Evolutionary conservation across 2,329 filamentous ascomycete genomes (phyloP).

Genomic region (Phialophora verrucosa): DNA sequence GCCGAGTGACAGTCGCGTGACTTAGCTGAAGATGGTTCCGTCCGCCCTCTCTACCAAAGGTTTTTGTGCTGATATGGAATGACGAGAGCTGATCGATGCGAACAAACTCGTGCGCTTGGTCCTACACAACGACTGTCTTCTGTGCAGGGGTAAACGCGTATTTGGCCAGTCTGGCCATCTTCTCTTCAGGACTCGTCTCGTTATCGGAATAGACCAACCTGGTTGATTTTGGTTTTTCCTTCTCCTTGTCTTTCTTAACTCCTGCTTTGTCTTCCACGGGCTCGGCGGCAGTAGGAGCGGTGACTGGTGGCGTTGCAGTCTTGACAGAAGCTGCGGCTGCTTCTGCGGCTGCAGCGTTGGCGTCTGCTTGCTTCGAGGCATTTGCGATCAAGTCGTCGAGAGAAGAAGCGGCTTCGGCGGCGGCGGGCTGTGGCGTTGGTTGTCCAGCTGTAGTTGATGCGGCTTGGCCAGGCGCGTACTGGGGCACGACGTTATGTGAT

Average conservation of each 20-base stretch:
- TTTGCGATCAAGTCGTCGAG: constrained; percentile 60
- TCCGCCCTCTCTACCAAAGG: neutral
- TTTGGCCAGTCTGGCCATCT: constrained; percentile 77
- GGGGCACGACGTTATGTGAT: constrained; percentile 36
- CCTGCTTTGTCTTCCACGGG: constrained; percentile 63
- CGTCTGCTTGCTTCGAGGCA: constrained; percentile 53
- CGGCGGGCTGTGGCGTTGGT: constrained; percentile 33
- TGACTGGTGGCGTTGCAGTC: constrained; percentile 31
- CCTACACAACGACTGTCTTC: constrained; percentile 39
- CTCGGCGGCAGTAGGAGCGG: constrained; percentile 45
- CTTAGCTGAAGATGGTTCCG: constrained; percentile 25
- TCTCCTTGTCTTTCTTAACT: constrained; percentile 63
- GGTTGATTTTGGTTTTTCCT: constrained; percentile 67
- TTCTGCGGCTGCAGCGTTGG: constrained; percentile 43
- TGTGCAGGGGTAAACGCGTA: constrained; percentile 69
- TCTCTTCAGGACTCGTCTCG: constrained; percentile 83
- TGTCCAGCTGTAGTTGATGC: constrained; percentile 20
- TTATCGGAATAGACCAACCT: constrained; percentile 82
- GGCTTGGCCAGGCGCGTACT: constrained; percentile 32
- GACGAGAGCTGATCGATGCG: neutral
- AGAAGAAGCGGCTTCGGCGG: constrained; percentile 49
- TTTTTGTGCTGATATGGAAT: neutral
- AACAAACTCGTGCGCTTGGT: neutral
- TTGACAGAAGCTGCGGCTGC: constrained; percentile 16
- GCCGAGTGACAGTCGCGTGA: constrained; percentile 26